phyloP scores from a whole-genome alignment of 2,329 filamentous ascomycete species.

The Rhynchosporium agropyri region DNA sequence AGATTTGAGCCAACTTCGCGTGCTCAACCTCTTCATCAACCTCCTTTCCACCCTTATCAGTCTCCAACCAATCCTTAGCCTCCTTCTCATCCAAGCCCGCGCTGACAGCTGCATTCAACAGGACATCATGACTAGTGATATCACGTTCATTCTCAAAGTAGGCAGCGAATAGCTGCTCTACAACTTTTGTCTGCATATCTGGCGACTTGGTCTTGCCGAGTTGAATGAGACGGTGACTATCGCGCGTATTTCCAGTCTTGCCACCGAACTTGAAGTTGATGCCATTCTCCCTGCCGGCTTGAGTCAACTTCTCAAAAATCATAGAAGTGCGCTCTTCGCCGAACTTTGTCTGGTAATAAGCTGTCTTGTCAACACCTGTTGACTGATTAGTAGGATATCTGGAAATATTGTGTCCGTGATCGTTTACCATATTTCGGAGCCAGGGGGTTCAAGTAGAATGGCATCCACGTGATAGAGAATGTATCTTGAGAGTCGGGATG shows the following conservation, averaged over 20 bases:
- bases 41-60: conserved; percentile 55
- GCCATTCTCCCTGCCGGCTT: conserved; percentile 64
- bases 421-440: conserved; percentile 54
- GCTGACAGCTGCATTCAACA: conserved; percentile 55
- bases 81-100: conserved; percentile 57
- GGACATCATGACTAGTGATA: conserved; percentile 58
- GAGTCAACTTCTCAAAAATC: conserved; percentile 59
- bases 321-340: conserved; percentile 60
- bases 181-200: conserved; percentile 60
- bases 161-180: conserved; percentile 64
- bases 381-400: conserved; percentile 23
- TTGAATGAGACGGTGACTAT: conserved; percentile 77
- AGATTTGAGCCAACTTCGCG: conserved; percentile 53
- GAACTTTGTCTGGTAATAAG: conserved; percentile 64
- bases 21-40: conserved; percentile 40
- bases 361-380: conserved; percentile 54
- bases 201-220: conserved; percentile 59
- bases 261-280: conserved; percentile 75
- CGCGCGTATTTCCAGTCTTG: conserved; percentile 73
- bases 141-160: conserved; percentile 69
- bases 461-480: conserved; percentile 74
- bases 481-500: conserved; percentile 66
- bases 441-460: conserved; percentile 78
- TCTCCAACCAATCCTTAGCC: conserved; percentile 56
- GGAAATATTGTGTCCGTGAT: conserved; percentile 33